phyloP scores from a whole-genome alignment of 1,284 basidiomycete genomes.

The Trametes hirsuta region DNA sequence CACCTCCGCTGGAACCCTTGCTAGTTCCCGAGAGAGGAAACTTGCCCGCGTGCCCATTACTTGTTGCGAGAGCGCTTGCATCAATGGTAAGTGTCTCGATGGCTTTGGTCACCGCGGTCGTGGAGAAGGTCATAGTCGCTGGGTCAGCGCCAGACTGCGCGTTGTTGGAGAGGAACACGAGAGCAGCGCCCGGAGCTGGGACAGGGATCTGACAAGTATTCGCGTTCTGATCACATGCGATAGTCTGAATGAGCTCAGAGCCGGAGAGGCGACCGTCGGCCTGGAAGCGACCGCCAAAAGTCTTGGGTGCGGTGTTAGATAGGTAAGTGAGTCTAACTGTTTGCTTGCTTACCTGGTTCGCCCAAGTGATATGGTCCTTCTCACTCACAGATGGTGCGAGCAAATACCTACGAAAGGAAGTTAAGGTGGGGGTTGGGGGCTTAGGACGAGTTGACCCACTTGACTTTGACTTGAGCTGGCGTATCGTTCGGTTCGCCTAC shows the following conservation, averaged over 20 bases:
- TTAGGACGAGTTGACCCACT: constrained; percentile 40
- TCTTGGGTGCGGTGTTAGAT: constrained; percentile 43
- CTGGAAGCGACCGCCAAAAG: constrained; percentile 62
- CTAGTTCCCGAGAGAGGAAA: constrained; percentile 36
- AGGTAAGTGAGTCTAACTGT: not conserved
- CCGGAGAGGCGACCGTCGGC: constrained; percentile 56
- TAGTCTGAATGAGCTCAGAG: constrained; percentile 40
- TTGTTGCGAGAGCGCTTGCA: constrained; percentile 36
- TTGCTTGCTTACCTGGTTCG: constrained; percentile 38
- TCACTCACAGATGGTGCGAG: constrained; percentile 55
- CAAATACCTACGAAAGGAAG: constrained; percentile 46
- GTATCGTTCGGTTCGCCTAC: constrained; percentile 38
- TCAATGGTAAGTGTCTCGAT: constrained; percentile 34
- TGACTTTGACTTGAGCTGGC: constrained; percentile 48
- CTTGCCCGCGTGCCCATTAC: constrained; percentile 36
- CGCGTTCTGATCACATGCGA: constrained; percentile 44
- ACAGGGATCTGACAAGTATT: constrained; percentile 51
- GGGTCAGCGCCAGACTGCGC: constrained; percentile 39
- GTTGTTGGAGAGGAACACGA: constrained; percentile 53
- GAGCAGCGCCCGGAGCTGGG: constrained; percentile 53
- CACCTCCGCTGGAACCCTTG: constrained; percentile 33
- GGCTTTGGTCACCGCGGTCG: constrained; percentile 34
- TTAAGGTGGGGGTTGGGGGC: not conserved
- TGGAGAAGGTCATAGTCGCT: constrained; percentile 43
- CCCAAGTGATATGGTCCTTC: constrained; percentile 77